These are phyloP conservation scores for Suillus subluteus DNA, from an alignment of 768 basidiomycete species.

Conservation along the genomic window DNA sequence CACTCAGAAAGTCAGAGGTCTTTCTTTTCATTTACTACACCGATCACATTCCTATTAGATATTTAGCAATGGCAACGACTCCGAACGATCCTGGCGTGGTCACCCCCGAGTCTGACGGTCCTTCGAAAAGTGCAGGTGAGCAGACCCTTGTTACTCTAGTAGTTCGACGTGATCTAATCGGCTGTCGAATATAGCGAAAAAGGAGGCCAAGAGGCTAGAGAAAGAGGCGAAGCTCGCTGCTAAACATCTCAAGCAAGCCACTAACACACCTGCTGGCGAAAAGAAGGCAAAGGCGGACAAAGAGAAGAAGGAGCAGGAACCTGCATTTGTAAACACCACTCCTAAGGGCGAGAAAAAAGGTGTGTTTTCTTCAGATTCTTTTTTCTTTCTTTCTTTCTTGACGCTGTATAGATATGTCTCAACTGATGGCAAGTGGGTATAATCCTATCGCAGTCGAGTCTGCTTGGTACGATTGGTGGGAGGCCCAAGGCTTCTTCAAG, in stretches of 20 bases:
- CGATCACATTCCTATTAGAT: not conserved
- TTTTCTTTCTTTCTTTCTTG: constrained; percentile 7
- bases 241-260: constrained; percentile 50
- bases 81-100: constrained; percentile 10
- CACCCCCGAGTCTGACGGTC: constrained; percentile 14
- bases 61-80: constrained; percentile 5
- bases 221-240: constrained; percentile 80
- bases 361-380: constrained; percentile 31
- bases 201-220: constrained; percentile 80
- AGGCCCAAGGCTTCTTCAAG: constrained; percentile 85
- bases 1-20: constrained; percentile 4
- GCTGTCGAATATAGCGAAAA: constrained; percentile 59
- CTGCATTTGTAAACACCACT: constrained; percentile 85
- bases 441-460: constrained; percentile 94
- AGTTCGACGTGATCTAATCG: constrained; percentile 7
- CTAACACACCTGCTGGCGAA: constrained; percentile 46
- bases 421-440: constrained; percentile 91
- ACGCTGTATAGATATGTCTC: constrained; percentile 65
- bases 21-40: constrained; percentile 4
- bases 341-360: constrained; percentile 95
- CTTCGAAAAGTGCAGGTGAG: constrained; percentile 47
- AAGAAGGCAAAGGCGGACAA: constrained; percentile 81
- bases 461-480: constrained; percentile 99
- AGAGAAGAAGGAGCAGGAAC: constrained; percentile 69
- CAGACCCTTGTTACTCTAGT: constrained; percentile 6